A percentile compares a stretch with the other conserved stretches of the same genome.
Evolutionary conservation across 148 eudicot genomes (phyloP).

Genomic region (Talinum fruticosum): DNA sequence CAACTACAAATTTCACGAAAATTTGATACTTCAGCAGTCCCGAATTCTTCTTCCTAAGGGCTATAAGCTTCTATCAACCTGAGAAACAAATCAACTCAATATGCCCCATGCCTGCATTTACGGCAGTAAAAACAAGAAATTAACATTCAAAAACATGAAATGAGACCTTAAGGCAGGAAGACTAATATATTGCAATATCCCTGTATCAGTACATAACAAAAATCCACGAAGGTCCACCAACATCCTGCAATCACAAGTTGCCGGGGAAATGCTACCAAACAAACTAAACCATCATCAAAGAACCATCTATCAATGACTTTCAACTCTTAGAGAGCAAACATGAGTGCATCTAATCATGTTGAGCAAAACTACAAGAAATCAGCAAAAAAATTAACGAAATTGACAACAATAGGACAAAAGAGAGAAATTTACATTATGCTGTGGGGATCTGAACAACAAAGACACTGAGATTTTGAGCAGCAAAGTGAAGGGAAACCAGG

Average conservation of each 20-base stretch:
- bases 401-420: not conserved
- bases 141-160: not conserved
- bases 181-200: not conserved
- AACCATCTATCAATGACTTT: too few species aligned
- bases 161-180: not conserved
- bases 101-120: not conserved
- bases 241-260: not conserved
- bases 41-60: not conserved
- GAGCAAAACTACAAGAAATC: not conserved
- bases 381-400: not conserved
- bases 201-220: not conserved
- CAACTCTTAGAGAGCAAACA: too few species aligned
- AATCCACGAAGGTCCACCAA: not conserved
- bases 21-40: not conserved
- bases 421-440: not conserved
- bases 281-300: not conserved
- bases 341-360: not conserved
- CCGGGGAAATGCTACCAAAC: not conserved
- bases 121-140: not conserved
- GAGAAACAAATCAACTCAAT: not conserved
- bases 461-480: not conserved
- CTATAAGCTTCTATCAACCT: not conserved
- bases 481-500: not conserved
- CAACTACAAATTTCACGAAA: not conserved
- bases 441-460: not conserved